Conservation (phyloP, 495 filamentous ascomycete genomes). For the Lasiosphaeris hirsuta region DNA sequence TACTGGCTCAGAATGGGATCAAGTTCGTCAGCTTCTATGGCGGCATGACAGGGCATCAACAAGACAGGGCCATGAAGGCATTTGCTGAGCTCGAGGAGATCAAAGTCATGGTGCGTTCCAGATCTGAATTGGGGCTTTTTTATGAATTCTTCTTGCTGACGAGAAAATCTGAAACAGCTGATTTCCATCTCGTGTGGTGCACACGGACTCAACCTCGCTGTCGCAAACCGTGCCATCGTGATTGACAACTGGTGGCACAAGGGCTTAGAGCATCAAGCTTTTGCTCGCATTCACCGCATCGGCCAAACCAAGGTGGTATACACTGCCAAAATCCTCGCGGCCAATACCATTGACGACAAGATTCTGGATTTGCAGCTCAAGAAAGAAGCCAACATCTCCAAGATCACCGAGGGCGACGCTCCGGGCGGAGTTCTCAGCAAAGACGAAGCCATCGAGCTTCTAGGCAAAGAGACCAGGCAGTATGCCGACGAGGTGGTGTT, state of each 20-base stretch:
- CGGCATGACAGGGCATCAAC: conserved; percentile 12
- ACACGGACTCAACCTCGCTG: conserved; percentile 32
- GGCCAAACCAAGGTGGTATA: conserved; percentile 56
- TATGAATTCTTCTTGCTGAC: not conserved
- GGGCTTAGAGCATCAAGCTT: conserved; percentile 48
- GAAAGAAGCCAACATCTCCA: conserved; percentile 8
- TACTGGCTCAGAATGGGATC: conserved; percentile 20
- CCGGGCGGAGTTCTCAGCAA: too few relatives aligned
- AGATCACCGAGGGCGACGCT: too few relatives aligned
- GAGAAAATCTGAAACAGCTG: conserved; percentile 16
- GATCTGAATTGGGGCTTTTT: not conserved
- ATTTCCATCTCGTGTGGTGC: conserved; percentile 32
- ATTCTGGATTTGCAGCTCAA: conserved; percentile 34
- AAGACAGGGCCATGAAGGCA: conserved; percentile 16
- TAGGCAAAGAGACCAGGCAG: too few relatives aligned
- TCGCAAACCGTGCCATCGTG: conserved; percentile 41
- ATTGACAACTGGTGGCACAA: conserved; percentile 44
- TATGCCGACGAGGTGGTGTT: too few relatives aligned
- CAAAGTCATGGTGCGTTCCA: conserved; percentile 28
- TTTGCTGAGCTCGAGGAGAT: conserved; percentile 19
- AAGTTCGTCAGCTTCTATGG: conserved; percentile 27
- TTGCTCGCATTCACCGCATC: conserved; percentile 60
- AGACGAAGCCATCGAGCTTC: too few relatives aligned
- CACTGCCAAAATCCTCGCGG: conserved; percentile 50
- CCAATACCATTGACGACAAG: conserved; percentile 50